These are phyloP conservation scores for Coniochaeta sp. DNA, from an alignment of 2,329 filamentous ascomycete genomes.

Conservation along the genomic window DNA sequence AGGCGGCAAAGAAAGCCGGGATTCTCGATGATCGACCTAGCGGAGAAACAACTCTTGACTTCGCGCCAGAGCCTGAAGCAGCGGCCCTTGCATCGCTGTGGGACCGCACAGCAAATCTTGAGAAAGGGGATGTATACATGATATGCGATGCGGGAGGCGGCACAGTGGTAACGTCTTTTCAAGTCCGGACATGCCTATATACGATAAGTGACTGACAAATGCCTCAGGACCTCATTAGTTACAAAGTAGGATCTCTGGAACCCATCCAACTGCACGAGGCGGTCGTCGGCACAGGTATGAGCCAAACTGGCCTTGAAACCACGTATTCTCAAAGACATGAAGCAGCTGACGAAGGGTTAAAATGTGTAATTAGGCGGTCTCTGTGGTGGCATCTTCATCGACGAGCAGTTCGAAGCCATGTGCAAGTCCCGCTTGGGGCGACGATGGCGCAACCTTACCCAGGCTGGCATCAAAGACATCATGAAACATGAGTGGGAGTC, in stretches of 20 bases:
- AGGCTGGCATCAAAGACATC: background rate
- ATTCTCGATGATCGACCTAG: constrained; percentile 9
- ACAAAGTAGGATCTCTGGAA: constrained; percentile 5
- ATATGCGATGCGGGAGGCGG: constrained; percentile 18
- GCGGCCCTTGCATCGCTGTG: constrained; percentile 14
- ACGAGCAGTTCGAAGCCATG: background rate
- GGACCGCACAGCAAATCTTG: background rate
- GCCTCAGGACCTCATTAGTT: constrained; percentile 11
- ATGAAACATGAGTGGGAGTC: constrained; percentile 2
- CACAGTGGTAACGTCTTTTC: constrained; percentile 9
- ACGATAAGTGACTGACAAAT: background rate
- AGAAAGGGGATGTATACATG: constrained; percentile 9
- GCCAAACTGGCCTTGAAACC: no score
- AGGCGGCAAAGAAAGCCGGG: constrained; percentile 12
- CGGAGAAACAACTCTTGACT: constrained; percentile 10
- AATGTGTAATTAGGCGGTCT: background rate
- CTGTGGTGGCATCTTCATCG: constrained; percentile 2
- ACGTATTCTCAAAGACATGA: background rate
- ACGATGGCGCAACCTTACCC: background rate
- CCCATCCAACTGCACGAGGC: constrained; percentile 1
- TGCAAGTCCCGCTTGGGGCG: background rate
- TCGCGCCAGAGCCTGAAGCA: constrained; percentile 18
- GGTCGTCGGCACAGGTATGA: background rate
- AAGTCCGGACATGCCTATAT: no score
- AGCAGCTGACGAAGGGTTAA: background rate